Percentiles rank a stretch among this genome's conserved stretches.
Evolutionary conservation across 2,329 filamentous ascomycete genomes (phyloP).

Genomic region (Penicillium thymicola): DNA sequence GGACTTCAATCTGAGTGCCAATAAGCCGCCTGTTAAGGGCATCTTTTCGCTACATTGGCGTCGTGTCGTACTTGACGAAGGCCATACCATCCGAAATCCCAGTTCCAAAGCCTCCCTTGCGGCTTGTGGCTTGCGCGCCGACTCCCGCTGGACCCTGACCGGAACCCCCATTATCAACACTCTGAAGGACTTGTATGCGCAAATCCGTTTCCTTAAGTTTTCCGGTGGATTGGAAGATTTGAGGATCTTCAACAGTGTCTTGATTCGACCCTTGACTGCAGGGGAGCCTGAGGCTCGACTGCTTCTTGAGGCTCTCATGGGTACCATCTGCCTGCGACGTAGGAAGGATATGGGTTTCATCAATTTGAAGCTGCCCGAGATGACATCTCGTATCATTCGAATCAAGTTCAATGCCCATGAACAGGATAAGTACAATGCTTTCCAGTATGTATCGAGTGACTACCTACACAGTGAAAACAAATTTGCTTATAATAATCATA

Average conservation of each 20-base stretch:
- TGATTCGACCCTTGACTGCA: conserved; percentile 64
- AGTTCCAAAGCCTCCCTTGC: conserved; percentile 69
- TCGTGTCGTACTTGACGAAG: conserved; percentile 77
- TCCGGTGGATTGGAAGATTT: conserved; percentile 71
- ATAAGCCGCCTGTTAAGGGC: conserved; percentile 47
- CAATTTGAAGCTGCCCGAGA: conserved; percentile 71
- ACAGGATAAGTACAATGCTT: conserved; percentile 70
- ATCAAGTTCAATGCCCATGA: conserved; percentile 73
- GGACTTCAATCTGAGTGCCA: conserved; percentile 57
- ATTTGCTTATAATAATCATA: conserved; percentile 38
- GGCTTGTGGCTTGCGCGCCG: conserved; percentile 62
- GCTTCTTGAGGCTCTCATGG: conserved; percentile 73
- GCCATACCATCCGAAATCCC: conserved; percentile 76
- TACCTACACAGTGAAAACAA: background rate
- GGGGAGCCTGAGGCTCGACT: conserved; percentile 58
- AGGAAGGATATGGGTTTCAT: conserved; percentile 88
- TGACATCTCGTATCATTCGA: conserved; percentile 73
- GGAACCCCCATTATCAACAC: conserved; percentile 83
- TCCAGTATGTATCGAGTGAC: conserved; percentile 53
- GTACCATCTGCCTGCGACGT: conserved; percentile 73
- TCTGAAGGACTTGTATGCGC: conserved; percentile 74
- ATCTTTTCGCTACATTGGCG: conserved; percentile 69
- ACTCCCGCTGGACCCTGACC: conserved; percentile 74
- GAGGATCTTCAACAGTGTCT: conserved; percentile 68
- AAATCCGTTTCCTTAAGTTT: conserved; percentile 73